phyloP scores from a whole-genome alignment of 192 early-diverging fungal species.

The Coemansia aciculifera region DNA sequence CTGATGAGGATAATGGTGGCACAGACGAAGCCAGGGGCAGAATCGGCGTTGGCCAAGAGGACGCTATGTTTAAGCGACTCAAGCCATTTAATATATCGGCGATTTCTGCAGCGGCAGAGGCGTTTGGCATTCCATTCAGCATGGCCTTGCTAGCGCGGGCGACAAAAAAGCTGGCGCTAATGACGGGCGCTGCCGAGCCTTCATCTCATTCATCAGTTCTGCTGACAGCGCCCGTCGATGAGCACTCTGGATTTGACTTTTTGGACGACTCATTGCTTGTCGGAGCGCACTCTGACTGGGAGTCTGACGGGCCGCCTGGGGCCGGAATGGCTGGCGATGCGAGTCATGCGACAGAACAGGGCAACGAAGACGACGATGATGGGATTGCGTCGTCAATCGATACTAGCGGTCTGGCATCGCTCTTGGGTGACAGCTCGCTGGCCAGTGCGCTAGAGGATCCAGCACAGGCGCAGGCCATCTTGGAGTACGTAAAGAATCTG shows the following conservation, averaged over 20 bases:
- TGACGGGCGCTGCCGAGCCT: not conserved
- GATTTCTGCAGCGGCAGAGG: constrained; percentile 51
- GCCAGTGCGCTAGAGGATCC: constrained; percentile 56
- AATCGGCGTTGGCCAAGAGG: not conserved
- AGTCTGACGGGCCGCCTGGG: constrained; percentile 12
- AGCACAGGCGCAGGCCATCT: constrained; percentile 39
- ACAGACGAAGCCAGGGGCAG: not conserved
- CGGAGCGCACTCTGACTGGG: constrained; percentile 13
- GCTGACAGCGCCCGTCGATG: constrained; percentile 13
- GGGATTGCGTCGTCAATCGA: constrained; percentile 45
- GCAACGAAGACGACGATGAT: not conserved
- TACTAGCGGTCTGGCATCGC: constrained; percentile 44
- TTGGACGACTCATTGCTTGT: constrained; percentile 1
- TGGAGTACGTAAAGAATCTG: constrained; percentile 53
- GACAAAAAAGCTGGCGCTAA: constrained; percentile 16
- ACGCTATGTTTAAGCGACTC: constrained; percentile 21
- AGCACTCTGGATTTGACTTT: constrained; percentile 1
- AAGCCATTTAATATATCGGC: constrained; percentile 53
- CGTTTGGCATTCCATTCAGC: constrained; percentile 56
- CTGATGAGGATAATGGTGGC: not conserved
- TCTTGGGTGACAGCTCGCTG: constrained; percentile 46
- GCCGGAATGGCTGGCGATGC: not conserved
- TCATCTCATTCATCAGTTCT: constrained; percentile 15
- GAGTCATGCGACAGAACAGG: not conserved
- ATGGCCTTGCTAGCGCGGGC: constrained; percentile 28